phyloP scores from a whole-genome alignment of 2,329 filamentous ascomycete genomes.

The Trichophyton benhamiae region DNA sequence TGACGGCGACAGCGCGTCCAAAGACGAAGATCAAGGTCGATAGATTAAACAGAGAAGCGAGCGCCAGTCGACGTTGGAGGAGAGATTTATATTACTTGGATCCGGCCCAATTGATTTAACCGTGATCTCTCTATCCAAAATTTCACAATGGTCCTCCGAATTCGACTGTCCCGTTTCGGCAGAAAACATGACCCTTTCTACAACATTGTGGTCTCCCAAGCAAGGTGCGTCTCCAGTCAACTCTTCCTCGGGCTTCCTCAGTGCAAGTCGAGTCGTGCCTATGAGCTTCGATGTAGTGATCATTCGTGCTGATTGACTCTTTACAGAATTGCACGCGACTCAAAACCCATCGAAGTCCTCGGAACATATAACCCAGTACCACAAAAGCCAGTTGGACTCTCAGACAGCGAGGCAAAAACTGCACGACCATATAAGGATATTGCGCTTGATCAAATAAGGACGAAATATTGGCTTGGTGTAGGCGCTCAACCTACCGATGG shows the following conservation, averaged over 20 bases:
- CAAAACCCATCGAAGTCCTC: conserved; percentile 84
- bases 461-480: conserved; percentile 93
- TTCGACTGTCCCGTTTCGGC: conserved; percentile 87
- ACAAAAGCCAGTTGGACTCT: conserved; percentile 37
- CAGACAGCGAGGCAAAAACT: conserved; percentile 36
- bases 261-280: neutral
- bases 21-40: neutral
- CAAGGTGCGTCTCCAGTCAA: conserved; percentile 47
- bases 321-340: conserved; percentile 67
- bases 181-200: conserved; percentile 81
- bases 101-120: neutral
- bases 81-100: neutral
- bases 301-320: neutral
- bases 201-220: conserved; percentile 93
- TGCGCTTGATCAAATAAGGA: conserved; percentile 65
- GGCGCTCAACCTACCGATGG: conserved; percentile 88
- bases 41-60: neutral
- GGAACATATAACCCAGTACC: conserved; percentile 53
- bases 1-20: neutral
- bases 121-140: neutral
- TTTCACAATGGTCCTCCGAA: conserved; percentile 72
- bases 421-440: conserved; percentile 79
- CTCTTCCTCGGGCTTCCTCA: neutral
- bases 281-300: neutral
- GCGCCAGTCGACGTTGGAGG: neutral